A percentile compares a stretch with the other conserved stretches of the same genome.
These are phyloP conservation scores for Fusarium sambucinum DNA, from an alignment of 2,329 filamentous ascomycete genomes.

Conservation along the genomic window DNA sequence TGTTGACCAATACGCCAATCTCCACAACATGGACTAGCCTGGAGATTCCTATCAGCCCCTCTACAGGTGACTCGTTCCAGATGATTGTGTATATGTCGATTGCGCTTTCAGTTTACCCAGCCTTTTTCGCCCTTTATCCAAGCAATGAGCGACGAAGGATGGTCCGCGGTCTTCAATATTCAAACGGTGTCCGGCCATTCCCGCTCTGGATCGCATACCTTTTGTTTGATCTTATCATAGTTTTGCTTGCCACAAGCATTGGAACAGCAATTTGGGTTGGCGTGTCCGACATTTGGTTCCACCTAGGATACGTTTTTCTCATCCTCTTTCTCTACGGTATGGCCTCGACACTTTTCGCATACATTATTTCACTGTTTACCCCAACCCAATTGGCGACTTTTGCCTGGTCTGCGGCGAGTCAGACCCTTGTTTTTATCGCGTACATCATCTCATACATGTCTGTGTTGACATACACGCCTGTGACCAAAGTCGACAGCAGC, in stretches of 20 bases:
- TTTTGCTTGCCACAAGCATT: constrained; percentile 73
- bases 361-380: constrained; percentile 84
- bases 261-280: constrained; percentile 76
- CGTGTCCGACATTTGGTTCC: constrained; percentile 77
- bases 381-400: constrained; percentile 86
- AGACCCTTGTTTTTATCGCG: constrained; percentile 77
- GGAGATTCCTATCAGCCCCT: constrained; percentile 77
- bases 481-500: constrained; percentile 74
- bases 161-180: constrained; percentile 88
- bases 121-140: constrained; percentile 89
- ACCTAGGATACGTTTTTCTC: constrained; percentile 83
- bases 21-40: constrained; percentile 79
- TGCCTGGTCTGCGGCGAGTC: constrained; percentile 81
- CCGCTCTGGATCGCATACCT: constrained; percentile 89
- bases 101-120: constrained; percentile 81
- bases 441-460: constrained; percentile 79
- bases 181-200: constrained; percentile 85
- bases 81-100: constrained; percentile 85
- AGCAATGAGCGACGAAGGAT: constrained; percentile 84
- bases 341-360: constrained; percentile 79
- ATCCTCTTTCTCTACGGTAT: constrained; percentile 85
- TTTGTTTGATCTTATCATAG: constrained; percentile 81
- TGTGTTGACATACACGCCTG: constrained; percentile 79
- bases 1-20: constrained; percentile 77
- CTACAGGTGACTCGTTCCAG: constrained; percentile 79